Conservation (phyloP, 2,329 filamentous ascomycete species). For the Trichoderma guizhouense region DNA sequence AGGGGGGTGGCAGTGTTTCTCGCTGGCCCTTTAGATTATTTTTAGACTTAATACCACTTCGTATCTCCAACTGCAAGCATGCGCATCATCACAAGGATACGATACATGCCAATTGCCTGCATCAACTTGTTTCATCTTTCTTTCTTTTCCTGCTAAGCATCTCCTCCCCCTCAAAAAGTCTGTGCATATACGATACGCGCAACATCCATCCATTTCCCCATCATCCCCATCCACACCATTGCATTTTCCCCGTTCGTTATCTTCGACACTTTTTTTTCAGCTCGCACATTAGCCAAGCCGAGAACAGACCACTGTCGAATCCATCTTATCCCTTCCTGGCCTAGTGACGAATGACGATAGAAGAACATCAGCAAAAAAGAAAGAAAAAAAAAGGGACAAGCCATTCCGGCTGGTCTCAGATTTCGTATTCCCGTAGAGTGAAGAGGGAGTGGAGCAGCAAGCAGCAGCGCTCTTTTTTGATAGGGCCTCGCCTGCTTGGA, state of each 20-base stretch:
- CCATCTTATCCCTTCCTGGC: neutral
- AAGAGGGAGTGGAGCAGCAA: neutral
- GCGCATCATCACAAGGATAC: neutral
- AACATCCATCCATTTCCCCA: neutral
- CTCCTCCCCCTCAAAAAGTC: neutral
- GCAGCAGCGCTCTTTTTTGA: neutral
- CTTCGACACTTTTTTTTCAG: neutral
- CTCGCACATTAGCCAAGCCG: neutral
- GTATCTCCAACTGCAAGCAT: neutral
- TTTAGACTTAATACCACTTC: neutral
- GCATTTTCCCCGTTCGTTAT: neutral
- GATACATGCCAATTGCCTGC: neutral
- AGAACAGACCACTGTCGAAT: neutral
- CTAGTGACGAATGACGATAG: neutral
- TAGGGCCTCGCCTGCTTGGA: neutral
- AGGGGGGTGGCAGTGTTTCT: constrained; percentile 13
- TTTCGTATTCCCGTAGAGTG: neutral
- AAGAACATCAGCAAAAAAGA: neutral
- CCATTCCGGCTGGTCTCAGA: neutral
- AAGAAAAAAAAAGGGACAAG: neutral
- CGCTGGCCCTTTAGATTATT: neutral
- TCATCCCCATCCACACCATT: neutral
- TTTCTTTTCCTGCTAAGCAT: no score
- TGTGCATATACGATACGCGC: neutral
- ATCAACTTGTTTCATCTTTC: neutral